Evolutionary conservation across 371 early-diverging fungal genomes (phyloP), one percentile per base, ranked within the genome.

Genomic region (Mortierella sp.): DNA sequence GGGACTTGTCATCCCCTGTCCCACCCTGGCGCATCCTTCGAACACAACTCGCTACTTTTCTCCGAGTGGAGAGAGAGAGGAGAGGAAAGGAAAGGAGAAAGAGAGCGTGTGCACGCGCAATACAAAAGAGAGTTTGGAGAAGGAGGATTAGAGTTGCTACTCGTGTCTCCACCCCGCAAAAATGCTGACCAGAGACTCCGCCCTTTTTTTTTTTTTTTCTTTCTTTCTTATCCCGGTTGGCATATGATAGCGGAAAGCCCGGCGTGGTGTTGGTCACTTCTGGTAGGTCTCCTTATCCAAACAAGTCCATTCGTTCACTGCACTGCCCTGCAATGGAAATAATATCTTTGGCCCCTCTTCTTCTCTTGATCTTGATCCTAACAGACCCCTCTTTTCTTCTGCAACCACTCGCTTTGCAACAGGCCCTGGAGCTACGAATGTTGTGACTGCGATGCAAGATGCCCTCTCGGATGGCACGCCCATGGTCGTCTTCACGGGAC

Each of bases 401-500:
- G n/a, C n/a, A n/a, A n/a, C n/a, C n/a, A n/a, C n/a, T 29, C 37
- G 15, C 37, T 9, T 5, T 37, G 37, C 44, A 43, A 93, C 95
- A 21, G 98, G 98, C 1, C 99, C 99, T 21, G 99, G 99, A 55
- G 99, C 98, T 14, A 98, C 99, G 44, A 98, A 98, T 84, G 94
- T 95, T n/a, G 89, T 98, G 64, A 98, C 99, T 25, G 95, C 99
- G n/a, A 93, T 98, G 95, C 97, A 97, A 76, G 98, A 98, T 85
- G 99, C 99, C 44, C 84, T 95, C 14, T 92, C 93, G 2, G 98
- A 97, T 83, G 99, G 97, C 68, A 90, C 93, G 23, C 99, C 99
- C 25, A 88, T 98, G 86, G 93, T 98, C 62, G 97, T 97, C 43
- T 96, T 97, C 72, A 88, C 90, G 60, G 99, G 99, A 47, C 98